A percentile compares a stretch with the other conserved stretches of the same genome.
Evolutionary conservation across 805 yeast genomes (phyloP).

Genomic region (Lachancea sp.): DNA sequence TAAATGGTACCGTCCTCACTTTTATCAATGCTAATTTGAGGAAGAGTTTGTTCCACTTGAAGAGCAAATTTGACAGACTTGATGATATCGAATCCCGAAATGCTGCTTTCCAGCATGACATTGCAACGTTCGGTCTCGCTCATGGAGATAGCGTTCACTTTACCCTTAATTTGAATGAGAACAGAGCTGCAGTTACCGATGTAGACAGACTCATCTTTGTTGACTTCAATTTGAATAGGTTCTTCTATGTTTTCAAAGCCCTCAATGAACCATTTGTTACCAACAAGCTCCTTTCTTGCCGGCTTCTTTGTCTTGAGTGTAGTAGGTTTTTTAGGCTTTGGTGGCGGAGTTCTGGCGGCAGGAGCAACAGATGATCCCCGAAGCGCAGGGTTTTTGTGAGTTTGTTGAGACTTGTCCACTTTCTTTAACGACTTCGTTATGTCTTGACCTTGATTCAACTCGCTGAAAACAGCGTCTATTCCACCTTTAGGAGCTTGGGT

Average conservation of each 20-base stretch:
- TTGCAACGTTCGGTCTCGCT: constrained; percentile 68
- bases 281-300: constrained; percentile 68
- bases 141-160: constrained; percentile 80
- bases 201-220: constrained; percentile 81
- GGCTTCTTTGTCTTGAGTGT: constrained; percentile 46
- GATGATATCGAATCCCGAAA: constrained; percentile 83
- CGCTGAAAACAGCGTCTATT: constrained; percentile 86
- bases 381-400: constrained; percentile 83
- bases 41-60: constrained; percentile 77
- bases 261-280: constrained; percentile 85
- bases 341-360: constrained; percentile 47
- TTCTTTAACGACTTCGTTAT: constrained; percentile 84
- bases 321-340: constrained; percentile 79
- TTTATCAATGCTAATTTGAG: constrained; percentile 82
- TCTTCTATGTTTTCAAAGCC: constrained; percentile 57
- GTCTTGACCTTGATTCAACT: constrained; percentile 74
- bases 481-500: constrained; percentile 39
- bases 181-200: constrained; percentile 73
- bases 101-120: constrained; percentile 73
- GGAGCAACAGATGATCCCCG: constrained; percentile 52
- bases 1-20: constrained; percentile 81
- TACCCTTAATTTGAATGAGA: constrained; percentile 81
- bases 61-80: constrained; percentile 75
- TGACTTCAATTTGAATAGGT: constrained; percentile 64
- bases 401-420: constrained; percentile 89